Base-by-base conservation (phyloP, 345 rosid species). In the Alliaria petiolata region DNA sequence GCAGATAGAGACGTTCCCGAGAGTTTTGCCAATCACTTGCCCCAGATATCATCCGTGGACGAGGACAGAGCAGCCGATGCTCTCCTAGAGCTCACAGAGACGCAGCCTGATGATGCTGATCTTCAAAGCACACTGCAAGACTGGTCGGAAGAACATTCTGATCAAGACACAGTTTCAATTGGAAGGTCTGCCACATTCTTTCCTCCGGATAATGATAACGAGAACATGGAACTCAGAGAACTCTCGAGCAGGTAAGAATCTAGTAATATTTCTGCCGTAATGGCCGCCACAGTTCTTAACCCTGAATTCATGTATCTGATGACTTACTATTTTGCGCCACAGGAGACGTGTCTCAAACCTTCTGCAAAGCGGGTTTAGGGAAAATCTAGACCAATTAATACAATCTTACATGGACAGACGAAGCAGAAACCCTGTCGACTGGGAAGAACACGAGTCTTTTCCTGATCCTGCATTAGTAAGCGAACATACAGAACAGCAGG, bases 331-430 rank as follows among this genome's bases (percentile, higher is more conserved):
- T n/a, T 73, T 5, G 31, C 77, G 34, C 59, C 72, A 57, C 70
- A 93, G 98, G 92, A 86, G 99, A 83, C 87, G 97, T 47, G 99
- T 93, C 40, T 91, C 98, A 57, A 91, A 83, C 69, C 96, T 93
- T 79, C 92, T 93, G 55, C 89, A 46, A 22, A 93, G 99, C 81
- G 87, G 90, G 75, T 93, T 93, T 77, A 91, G 97, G 12, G 86
- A 87, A 76, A 87, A 85, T 74, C 99, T 93, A 57, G 88, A 91
- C 73, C 97, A 86, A 43, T 78, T 93, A 82, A 68, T 91, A 61
- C 97, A 79, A 66, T 89, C 99, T 45, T 87, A 91, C 65, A 89
- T 85, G 78, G 89, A 91, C 79, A 87, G 99, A 84, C 91, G 86
- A 86, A 85, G 86, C 73, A 86, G 76, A 69, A 81, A 74, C 53